A percentile compares a stretch with the other conserved stretches of the same genome.
These are phyloP conservation scores for Cladosporium sp. DNA, from an alignment of 2,329 filamentous ascomycete genomes.

Conservation along the genomic window DNA sequence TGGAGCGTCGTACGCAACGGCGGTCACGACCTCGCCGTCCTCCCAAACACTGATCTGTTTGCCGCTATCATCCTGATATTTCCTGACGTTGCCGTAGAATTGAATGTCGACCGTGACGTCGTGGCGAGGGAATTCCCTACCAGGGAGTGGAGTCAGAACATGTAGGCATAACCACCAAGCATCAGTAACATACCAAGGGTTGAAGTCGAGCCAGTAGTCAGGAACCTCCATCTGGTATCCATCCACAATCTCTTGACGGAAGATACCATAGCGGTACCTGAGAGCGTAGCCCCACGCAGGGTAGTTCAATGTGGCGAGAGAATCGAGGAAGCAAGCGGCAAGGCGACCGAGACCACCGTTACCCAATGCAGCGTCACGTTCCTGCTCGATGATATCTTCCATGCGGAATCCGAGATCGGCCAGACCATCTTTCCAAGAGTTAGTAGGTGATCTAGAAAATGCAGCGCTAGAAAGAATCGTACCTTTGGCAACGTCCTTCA, in stretches of 20 bases:
- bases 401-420: slow-evolving; percentile 91
- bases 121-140: slow-evolving; percentile 80
- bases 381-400: slow-evolving; percentile 91
- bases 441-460: slow-evolving; percentile 5
- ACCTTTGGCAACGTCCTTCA: slow-evolving; percentile 84
- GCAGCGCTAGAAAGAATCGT: slow-evolving; percentile 33
- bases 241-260: slow-evolving; percentile 98
- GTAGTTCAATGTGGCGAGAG: slow-evolving; percentile 89
- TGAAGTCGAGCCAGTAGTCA: slow-evolving; percentile 99
- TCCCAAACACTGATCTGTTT: slow-evolving; percentile 79
- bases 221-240: slow-evolving; percentile 98
- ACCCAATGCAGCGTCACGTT: slow-evolving; percentile 92
- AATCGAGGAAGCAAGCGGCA: slow-evolving; percentile 96
- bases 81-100: slow-evolving; percentile 86
- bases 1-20: slow-evolving; percentile 86
- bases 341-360: slow-evolving; percentile 94
- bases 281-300: slow-evolving; percentile 97
- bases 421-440: slow-evolving; percentile 62
- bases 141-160: background rate
- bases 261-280: slow-evolving; percentile 90
- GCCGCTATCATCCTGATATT: slow-evolving; percentile 68
- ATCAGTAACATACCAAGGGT: slow-evolving; percentile 66
- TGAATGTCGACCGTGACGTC: slow-evolving; percentile 96
- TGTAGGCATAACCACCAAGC: background rate
- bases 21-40: slow-evolving; percentile 86